Percentiles rank a stretch among this genome's conserved stretches.
Evolutionary conservation across 176 grass and related monocot species (phyloP).

Genomic region (Poa annua): DNA sequence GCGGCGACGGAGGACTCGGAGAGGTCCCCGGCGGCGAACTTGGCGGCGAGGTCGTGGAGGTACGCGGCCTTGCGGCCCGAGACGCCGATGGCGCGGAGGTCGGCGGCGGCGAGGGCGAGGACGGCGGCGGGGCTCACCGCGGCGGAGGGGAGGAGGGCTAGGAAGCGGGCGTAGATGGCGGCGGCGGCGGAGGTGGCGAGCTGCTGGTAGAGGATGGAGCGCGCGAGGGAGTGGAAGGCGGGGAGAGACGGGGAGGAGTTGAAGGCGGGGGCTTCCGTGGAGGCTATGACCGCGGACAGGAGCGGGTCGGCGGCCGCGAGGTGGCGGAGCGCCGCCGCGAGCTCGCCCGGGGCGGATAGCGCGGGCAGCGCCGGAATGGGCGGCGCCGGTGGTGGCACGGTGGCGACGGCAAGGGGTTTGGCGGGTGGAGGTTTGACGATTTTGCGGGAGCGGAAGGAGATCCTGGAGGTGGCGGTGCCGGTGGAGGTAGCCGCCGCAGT

Average conservation of each 20-base stretch:
- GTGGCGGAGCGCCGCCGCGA: conserved; percentile 41
- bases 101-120: conserved; percentile 54
- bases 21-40: conserved; percentile 52
- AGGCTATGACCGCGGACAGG: conserved; percentile 50
- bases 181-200: conserved; percentile 55
- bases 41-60: conserved; percentile 57
- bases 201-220: conserved; percentile 67
- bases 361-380: conserved; percentile 2
- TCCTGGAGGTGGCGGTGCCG: not conserved
- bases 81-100: conserved; percentile 64
- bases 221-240: conserved; percentile 67
- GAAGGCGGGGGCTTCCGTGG: conserved; percentile 50
- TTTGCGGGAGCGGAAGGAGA: conserved; percentile 58
- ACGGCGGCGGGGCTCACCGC: conserved; percentile 46
- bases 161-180: conserved; percentile 65
- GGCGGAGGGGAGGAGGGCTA: conserved; percentile 42
- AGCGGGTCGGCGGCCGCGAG: conserved; percentile 48
- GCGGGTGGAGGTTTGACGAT: conserved; percentile 38
- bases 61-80: conserved; percentile 65
- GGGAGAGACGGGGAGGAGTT: conserved; percentile 36
- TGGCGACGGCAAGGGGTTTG: conserved; percentile 5
- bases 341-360: conserved; percentile 32
- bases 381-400: not conserved
- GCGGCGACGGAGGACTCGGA: conserved; percentile 44
- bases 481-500: not conserved